Evolutionary conservation across 306 rosid genomes (phyloP).

Genomic region (Cicer bijugum): DNA sequence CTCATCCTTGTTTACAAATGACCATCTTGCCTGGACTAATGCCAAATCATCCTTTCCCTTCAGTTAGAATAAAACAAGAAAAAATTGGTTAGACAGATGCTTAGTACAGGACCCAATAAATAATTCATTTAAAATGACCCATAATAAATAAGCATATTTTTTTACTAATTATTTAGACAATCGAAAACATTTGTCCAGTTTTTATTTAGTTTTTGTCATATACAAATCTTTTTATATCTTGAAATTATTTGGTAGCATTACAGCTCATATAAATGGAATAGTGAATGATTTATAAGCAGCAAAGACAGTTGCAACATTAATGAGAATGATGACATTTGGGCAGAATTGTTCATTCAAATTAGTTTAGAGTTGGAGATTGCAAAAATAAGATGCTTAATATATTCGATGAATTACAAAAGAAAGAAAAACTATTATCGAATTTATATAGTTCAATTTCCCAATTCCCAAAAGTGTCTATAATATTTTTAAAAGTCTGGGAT

Average conservation of each 20-base stretch:
- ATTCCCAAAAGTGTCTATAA: no score
- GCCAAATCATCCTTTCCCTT: constrained; percentile 96
- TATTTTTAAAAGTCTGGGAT: no score
- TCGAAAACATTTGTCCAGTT: background rate
- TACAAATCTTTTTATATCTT: constrained; percentile 15
- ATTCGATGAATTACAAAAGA: constrained; percentile 7
- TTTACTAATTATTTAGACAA: constrained; percentile 20
- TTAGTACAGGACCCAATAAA: constrained; percentile 11
- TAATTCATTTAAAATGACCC: constrained; percentile 18
- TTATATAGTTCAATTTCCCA: background rate
- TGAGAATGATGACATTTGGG: constrained; percentile 4
- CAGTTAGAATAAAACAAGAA: constrained; percentile 31
- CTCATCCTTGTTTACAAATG: constrained; percentile 97
- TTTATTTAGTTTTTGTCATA: constrained; percentile 19
- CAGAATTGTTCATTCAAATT: constrained; percentile 20
- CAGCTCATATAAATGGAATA: constrained; percentile 1
- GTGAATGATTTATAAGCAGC: constrained; percentile 4
- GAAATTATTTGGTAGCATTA: constrained; percentile 9
- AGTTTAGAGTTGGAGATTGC: constrained; percentile 16
- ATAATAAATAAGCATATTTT: constrained; percentile 22
- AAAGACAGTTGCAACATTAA: constrained; percentile 27
- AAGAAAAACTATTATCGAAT: constrained; percentile 9
- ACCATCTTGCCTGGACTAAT: constrained; percentile 94
- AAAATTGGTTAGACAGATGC: constrained; percentile 30
- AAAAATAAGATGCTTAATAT: constrained; percentile 1